Evolutionary conservation across 2,329 filamentous ascomycete species (phyloP).

Genomic region (Aureobasidium namibiae): DNA sequence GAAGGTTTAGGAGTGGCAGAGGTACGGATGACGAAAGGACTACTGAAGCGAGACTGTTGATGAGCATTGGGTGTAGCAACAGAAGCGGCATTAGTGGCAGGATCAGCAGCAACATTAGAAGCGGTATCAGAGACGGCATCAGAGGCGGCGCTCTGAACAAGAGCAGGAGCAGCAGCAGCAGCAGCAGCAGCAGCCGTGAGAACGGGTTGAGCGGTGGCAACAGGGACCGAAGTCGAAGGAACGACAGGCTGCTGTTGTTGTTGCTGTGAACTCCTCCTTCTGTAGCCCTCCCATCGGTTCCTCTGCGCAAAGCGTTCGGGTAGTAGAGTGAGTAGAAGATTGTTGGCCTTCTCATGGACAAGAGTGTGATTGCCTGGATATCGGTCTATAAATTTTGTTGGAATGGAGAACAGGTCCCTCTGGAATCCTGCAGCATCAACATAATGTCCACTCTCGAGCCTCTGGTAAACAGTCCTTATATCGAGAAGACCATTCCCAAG

Average conservation of each 20-base stretch:
- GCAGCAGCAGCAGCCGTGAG: background rate
- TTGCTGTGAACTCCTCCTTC: background rate
- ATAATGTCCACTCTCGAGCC: background rate
- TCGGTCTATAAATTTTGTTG: background rate
- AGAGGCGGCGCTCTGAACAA: background rate
- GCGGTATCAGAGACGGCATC: too few species aligned
- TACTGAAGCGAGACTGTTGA: too few species aligned
- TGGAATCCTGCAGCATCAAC: background rate
- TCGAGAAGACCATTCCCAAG: background rate
- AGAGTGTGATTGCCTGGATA: background rate
- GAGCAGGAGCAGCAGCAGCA: background rate
- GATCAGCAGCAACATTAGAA: background rate
- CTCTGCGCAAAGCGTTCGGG: too few species aligned
- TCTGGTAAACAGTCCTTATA: background rate
- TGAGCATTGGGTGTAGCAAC: too few species aligned
- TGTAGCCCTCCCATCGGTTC: too few species aligned
- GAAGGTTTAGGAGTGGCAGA: too few species aligned
- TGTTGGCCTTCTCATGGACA: background rate
- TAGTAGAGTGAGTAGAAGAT: background rate
- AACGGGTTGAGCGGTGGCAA: too few species aligned
- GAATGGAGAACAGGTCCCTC: background rate
- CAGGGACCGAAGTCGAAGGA: background rate
- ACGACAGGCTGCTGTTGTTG: background rate
- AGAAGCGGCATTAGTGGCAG: background rate
- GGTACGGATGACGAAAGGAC: too few species aligned